These are phyloP conservation scores for Epichloe uncinata DNA, from an alignment of 2,329 filamentous ascomycete genomes.

Conservation along the genomic window DNA sequence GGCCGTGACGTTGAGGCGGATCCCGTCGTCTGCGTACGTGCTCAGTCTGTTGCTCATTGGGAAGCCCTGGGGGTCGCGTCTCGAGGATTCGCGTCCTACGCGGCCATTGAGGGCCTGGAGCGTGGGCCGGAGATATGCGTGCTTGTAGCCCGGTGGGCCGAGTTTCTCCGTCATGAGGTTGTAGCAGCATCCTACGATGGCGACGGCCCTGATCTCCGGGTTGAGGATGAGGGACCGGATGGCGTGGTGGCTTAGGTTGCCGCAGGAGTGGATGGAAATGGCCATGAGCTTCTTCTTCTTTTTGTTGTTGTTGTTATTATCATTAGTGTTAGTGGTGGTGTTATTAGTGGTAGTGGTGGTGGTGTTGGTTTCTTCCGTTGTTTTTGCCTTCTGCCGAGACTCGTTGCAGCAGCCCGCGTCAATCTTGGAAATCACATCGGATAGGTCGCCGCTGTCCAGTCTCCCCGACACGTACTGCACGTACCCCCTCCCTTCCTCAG, in stretches of 20 bases:
- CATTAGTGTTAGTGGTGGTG: not conserved
- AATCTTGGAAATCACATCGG: slow-evolving; percentile 51
- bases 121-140: slow-evolving; percentile 59
- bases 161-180: slow-evolving; percentile 88
- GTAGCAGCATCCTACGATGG: slow-evolving; percentile 96
- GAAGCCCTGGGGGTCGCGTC: slow-evolving; percentile 81
- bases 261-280: slow-evolving; percentile 92
- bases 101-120: slow-evolving; percentile 55
- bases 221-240: slow-evolving; percentile 78
- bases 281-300: slow-evolving; percentile 55
- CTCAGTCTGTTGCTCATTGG: slow-evolving; percentile 70
- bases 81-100: slow-evolving; percentile 51
- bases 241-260: slow-evolving; percentile 91
- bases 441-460: slow-evolving; percentile 60
- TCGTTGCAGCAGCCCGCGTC: slow-evolving; percentile 15
- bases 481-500: slow-evolving; percentile 49
- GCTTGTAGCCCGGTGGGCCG: slow-evolving; percentile 75
- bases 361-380: slow-evolving; percentile 3
- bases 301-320: slow-evolving; percentile 2
- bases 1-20: slow-evolving; percentile 88
- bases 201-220: slow-evolving; percentile 72
- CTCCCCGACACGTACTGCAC: slow-evolving; percentile 68
- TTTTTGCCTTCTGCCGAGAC: not conserved
- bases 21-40: slow-evolving; percentile 45
- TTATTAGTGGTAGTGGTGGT: not conserved